Conservation (phyloP, 2,329 filamentous ascomycete species). For the Aspergillus sp. region DNA sequence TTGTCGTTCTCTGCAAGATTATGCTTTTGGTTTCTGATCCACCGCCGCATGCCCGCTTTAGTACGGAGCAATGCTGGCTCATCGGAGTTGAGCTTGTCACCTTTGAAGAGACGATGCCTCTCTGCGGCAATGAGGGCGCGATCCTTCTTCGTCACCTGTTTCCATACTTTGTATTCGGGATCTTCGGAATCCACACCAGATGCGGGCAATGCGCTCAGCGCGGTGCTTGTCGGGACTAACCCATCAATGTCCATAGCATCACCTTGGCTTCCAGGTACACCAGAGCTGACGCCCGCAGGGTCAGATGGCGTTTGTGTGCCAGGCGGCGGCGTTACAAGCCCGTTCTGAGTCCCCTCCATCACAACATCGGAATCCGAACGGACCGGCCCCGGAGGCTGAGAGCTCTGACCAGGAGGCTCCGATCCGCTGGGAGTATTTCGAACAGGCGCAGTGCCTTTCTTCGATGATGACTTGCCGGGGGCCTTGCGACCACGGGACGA, state of each 20-base stretch:
- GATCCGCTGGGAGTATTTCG: constrained; percentile 75
- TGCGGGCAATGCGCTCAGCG: constrained; percentile 64
- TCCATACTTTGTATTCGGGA: constrained; percentile 93
- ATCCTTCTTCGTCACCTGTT: constrained; percentile 97
- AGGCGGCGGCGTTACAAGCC: constrained; percentile 78
- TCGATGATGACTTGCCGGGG: constrained; percentile 71
- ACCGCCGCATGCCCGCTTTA: constrained; percentile 87
- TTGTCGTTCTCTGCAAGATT: constrained; percentile 58
- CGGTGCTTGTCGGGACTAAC: constrained; percentile 64
- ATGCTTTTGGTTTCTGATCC: constrained; percentile 75
- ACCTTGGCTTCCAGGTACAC: constrained; percentile 65
- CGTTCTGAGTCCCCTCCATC: constrained; percentile 76
- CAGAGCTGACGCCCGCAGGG: constrained; percentile 65
- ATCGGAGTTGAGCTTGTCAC: constrained; percentile 79
- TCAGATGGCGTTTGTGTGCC: constrained; percentile 77
- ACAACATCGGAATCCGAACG: constrained; percentile 71
- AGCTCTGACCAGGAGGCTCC: constrained; percentile 68
- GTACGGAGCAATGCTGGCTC: constrained; percentile 83
- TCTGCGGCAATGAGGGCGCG: constrained; percentile 83
- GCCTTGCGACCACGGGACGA: constrained; percentile 91
- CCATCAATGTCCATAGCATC: constrained; percentile 89
- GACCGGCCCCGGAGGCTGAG: constrained; percentile 51
- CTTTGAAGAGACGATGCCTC: constrained; percentile 80
- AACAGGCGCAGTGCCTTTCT: constrained; percentile 63
- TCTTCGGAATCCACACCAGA: constrained; percentile 87